Evolutionary conservation across 2,329 filamentous ascomycete species (phyloP).

Genomic region (Harringtonia aguacate): DNA sequence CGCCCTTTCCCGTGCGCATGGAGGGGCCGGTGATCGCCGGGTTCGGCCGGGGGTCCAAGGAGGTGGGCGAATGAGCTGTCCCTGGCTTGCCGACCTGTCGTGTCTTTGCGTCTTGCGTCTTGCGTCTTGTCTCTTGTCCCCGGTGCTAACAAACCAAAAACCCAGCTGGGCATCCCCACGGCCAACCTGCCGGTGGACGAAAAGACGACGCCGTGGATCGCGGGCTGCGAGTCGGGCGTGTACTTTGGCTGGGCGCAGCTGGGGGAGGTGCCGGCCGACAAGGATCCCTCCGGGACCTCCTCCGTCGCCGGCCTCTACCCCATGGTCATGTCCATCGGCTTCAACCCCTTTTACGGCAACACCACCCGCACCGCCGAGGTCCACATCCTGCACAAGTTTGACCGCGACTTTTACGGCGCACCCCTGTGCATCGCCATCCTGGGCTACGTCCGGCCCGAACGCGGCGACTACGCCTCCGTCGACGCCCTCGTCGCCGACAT

Average conservation of each 20-base stretch:
- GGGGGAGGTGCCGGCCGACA: conserved; percentile 42
- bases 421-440: conserved; percentile 70
- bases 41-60: conserved; percentile 88
- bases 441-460: conserved; percentile 82
- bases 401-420: conserved; percentile 72
- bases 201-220: conserved; percentile 48
- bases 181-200: conserved; percentile 78
- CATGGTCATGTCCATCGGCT: conserved; percentile 91
- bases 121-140: background rate
- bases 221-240: conserved; percentile 61
- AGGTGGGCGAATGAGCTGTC: no score
- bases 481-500: conserved; percentile 86
- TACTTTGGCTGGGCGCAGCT: conserved; percentile 91
- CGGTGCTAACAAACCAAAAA: background rate
- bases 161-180: conserved; percentile 84
- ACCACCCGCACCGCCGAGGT: conserved; percentile 77
- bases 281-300: conserved; percentile 14
- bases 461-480: conserved; percentile 66
- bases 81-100: background rate
- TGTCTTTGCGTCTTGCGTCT: background rate
- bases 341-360: conserved; percentile 98
- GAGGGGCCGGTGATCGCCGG: conserved; percentile 83
- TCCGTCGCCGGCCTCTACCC: conserved; percentile 46
- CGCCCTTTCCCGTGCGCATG: conserved; percentile 75
- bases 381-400: conserved; percentile 72